phyloP scores from a whole-genome alignment of 345 rosid species.

The Eucalyptus sp. region DNA sequence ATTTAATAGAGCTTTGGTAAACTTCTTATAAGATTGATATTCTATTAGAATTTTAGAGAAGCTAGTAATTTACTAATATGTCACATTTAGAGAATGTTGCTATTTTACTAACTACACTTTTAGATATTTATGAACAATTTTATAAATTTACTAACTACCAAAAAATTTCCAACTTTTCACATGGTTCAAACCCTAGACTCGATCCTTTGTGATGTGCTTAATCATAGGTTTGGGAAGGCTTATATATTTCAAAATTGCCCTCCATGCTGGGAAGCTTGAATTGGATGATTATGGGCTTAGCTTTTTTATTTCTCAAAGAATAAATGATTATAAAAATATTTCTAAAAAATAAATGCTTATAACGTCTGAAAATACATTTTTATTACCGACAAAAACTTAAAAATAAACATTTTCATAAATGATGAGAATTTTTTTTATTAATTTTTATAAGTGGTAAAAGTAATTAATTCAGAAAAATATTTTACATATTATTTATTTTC shows the following conservation, averaged over 20 bases:
- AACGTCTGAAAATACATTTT: accelerated
- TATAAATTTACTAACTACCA: accelerated
- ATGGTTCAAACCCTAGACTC: background rate
- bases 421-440: background rate
- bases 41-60: background rate
- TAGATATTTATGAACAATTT: background rate
- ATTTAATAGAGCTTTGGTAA: background rate
- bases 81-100: background rate
- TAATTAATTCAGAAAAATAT: too few species aligned
- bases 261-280: background rate
- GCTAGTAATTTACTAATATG: background rate
- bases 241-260: background rate
- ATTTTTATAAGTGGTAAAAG: too few species aligned
- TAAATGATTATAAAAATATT: too few species aligned
- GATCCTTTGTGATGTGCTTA: background rate
- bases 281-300: too few species aligned
- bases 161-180: background rate
- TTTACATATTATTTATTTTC: too few species aligned
- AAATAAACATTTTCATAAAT: too few species aligned
- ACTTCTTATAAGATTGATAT: background rate
- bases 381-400: accelerated
- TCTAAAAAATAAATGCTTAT: accelerated
- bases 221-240: background rate
- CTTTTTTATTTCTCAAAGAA: accelerated
- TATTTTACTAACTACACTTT: background rate